Conservation (phyloP, 2,329 filamentous ascomycete species). For the Fusarium agapanthi region DNA sequence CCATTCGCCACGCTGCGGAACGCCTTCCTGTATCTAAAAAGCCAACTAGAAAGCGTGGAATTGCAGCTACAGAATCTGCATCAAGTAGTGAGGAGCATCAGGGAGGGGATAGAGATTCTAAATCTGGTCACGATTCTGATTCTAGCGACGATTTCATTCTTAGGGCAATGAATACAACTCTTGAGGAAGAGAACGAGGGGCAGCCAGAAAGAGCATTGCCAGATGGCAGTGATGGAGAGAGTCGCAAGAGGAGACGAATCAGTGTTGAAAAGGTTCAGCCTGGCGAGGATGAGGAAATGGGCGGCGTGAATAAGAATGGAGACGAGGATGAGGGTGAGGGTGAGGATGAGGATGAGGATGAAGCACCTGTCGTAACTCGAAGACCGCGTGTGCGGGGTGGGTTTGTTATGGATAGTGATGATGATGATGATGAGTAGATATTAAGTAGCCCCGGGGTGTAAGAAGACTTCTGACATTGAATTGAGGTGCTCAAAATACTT, state of each 20-base stretch:
- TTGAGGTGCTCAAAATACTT: too few species aligned
- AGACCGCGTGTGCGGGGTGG: conserved; percentile 59
- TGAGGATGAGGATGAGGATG: conserved; percentile 48
- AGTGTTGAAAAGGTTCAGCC: conserved; percentile 31
- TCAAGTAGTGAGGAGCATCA: conserved; percentile 2
- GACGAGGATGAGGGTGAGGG: conserved; percentile 41
- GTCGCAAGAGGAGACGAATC: conserved; percentile 50
- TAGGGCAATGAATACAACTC: conserved; percentile 37
- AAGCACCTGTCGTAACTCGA: conserved; percentile 43
- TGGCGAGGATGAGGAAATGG: conserved; percentile 31
- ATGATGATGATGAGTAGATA: conserved; percentile 56
- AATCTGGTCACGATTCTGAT: conserved; percentile 35
- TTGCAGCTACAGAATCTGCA: background rate
- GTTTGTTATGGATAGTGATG: conserved; percentile 66
- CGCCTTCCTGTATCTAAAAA: conserved; percentile 37
- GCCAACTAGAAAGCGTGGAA: conserved; percentile 42
- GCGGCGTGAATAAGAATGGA: conserved; percentile 40
- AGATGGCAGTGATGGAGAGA: conserved; percentile 48
- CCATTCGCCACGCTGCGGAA: background rate
- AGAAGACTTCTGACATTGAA: too few species aligned
- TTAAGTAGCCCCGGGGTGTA: background rate
- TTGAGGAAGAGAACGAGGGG: conserved; percentile 19
- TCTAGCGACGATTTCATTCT: conserved; percentile 40
- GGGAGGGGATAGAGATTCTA: background rate
- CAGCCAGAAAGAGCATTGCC: conserved; percentile 42